These are phyloP conservation scores for Mycena vulgaris DNA, from an alignment of 768 basidiomycete genomes.

Conservation along the genomic window DNA sequence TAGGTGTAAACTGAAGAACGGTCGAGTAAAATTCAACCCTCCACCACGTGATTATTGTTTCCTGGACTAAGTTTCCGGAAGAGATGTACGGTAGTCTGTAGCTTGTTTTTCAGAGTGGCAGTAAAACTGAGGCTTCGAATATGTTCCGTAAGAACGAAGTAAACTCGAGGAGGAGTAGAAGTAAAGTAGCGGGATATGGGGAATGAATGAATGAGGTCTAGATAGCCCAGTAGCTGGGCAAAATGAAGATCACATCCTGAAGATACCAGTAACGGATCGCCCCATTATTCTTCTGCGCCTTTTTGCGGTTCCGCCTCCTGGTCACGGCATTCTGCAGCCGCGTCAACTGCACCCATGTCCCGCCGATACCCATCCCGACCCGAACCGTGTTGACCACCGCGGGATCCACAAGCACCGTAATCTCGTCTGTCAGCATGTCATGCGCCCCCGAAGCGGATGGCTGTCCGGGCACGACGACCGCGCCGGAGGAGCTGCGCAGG, in stretches of 20 bases:
- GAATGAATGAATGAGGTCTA: background rate
- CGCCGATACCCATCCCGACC: background rate
- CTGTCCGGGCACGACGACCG: constrained; percentile 46
- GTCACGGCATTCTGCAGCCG: too few species aligned
- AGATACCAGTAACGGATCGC: background rate
- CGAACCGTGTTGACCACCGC: background rate
- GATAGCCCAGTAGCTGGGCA: background rate
- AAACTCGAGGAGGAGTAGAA: too few species aligned
- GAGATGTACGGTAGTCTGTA: too few species aligned
- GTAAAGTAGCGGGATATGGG: too few species aligned
- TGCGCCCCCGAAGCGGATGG: background rate
- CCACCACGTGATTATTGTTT: too few species aligned
- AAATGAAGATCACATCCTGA: background rate
- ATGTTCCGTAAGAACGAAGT: too few species aligned
- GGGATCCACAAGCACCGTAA: background rate
- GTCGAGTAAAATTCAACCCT: too few species aligned
- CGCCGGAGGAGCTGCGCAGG: constrained; percentile 52
- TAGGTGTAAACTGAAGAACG: too few species aligned
- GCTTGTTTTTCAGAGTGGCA: too few species aligned
- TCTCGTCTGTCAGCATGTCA: background rate
- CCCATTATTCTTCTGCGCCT: background rate
- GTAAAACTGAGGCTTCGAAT: too few species aligned
- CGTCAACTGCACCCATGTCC: background rate
- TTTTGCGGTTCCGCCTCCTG: background rate
- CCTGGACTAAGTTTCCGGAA: too few species aligned